Evolutionary conservation across 768 basidiomycete genomes (phyloP), one percentile per base, ranked within the genome.

Genomic region (Pisolithus microcarpus): DNA sequence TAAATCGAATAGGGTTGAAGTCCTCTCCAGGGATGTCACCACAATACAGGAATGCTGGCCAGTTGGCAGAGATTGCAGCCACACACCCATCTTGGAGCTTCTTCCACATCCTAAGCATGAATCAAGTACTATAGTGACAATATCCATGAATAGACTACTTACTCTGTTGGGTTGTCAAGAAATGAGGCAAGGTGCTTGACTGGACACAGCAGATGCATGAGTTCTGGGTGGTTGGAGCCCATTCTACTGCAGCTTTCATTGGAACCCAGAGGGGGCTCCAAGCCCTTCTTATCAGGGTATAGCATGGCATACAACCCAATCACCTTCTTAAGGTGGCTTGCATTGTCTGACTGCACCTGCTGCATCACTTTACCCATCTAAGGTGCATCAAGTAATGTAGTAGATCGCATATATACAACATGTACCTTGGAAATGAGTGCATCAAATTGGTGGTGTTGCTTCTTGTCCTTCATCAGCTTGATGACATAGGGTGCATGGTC

Each of bases 201-300:
- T 0, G 45, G 45, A 21, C 44, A 48, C 1, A 52, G 18, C 23
- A 52, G 8, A 28, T 19, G 15, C n/a, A 19, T 36, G 9, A 52
- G 51, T 19, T 52, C 47, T 10, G 5, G 4, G 9, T 52, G 51
- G 8, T 52, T 52, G 7, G 49, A 52, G 2, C 51, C 51, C 47
- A 49, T 52, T 19, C n/a, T 4, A 9, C 38, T 18, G 21, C 6
- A 7, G n/a, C 38, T n/a, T 16, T 40, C 21, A 7, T 40, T 40
- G n/a, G 38, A 18, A 16, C 16, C 38, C 15, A 40, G 38, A 9
- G 38, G 38, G n/a, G 38, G 38, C n/a, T 16, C 9, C 15, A 40
- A 21, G 13, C 16, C n/a, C 38, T 40, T 40, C n/a, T 40, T 18
- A 40, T 40, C 38, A 2, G n/a, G 38, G n/a, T n/a, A 40, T 40